These are phyloP conservation scores for Neurospora sublineolata DNA, from an alignment of 495 filamentous ascomycete genomes.

Conservation along the genomic window DNA sequence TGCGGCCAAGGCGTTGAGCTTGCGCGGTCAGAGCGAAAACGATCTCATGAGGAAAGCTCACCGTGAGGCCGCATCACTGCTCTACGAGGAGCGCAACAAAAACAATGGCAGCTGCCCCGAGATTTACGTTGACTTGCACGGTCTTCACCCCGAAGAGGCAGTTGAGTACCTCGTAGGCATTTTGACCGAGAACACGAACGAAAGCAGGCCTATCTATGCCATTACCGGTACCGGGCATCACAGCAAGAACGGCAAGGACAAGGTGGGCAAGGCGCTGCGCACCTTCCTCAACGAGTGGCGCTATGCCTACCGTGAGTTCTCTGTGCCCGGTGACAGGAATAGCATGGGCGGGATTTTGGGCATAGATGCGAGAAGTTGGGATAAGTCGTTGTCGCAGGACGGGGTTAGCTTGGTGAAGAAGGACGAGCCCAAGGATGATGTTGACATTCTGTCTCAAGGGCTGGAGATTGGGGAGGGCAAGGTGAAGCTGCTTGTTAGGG, in stretches of 20 bases:
- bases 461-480: conserved; percentile 50
- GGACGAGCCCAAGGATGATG: conserved; percentile 45
- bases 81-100: conserved; percentile 93
- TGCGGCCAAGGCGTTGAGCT: conserved; percentile 85
- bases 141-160: conserved; percentile 92
- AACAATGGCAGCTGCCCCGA: conserved; percentile 50
- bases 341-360: conserved; percentile 90
- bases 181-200: conserved; percentile 66
- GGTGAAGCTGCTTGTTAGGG: conserved; percentile 46
- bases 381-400: conserved; percentile 50
- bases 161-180: conserved; percentile 86
- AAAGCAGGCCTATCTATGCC: conserved; percentile 72
- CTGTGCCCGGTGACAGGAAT: conserved; percentile 79
- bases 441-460: conserved; percentile 47
- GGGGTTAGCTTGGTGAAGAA: conserved; percentile 28
- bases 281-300: conserved; percentile 89
- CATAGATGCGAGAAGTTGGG: conserved; percentile 83
- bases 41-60: conserved; percentile 95
- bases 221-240: conserved; percentile 97
- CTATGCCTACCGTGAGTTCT: conserved; percentile 93
- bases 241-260: conserved; percentile 97
- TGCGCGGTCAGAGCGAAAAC: conserved; percentile 93
- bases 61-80: conserved; percentile 77
- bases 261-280: conserved; percentile 89
- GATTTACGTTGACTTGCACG: conserved; percentile 91